These are phyloP conservation scores for Diplosphaera chodatii DNA, from an alignment of 139 green algal species.

Conservation along the genomic window DNA sequence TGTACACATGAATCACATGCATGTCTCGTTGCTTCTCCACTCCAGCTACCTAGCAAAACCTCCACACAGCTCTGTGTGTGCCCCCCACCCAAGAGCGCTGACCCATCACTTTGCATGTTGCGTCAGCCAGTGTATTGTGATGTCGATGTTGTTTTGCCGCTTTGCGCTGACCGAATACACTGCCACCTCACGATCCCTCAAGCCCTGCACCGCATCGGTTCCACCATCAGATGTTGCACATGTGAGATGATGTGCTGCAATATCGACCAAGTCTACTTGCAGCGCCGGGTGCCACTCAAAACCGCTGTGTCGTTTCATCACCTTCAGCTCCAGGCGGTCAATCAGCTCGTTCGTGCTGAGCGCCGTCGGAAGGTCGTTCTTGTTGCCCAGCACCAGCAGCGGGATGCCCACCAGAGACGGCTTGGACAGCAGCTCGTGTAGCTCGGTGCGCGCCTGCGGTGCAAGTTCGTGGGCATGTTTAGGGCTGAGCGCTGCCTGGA, in stretches of 20 bases:
- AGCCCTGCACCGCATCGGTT: background rate
- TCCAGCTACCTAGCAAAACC: too few species aligned
- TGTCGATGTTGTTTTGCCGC: slow-evolving; percentile 87
- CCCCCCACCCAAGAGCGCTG: too few species aligned
- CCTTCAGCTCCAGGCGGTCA: slow-evolving; percentile 72
- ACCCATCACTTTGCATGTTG: slow-evolving; percentile 73
- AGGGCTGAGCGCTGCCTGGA: too few species aligned
- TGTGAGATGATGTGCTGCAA: too few species aligned
- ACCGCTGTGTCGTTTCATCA: too few species aligned
- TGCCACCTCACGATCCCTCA: slow-evolving; percentile 58
- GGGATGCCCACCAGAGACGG: slow-evolving; percentile 75
- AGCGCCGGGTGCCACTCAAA: too few species aligned
- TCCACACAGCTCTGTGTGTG: too few species aligned
- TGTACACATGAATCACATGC: too few species aligned
- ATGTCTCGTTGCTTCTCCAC: too few species aligned
- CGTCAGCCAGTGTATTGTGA: slow-evolving; percentile 90
- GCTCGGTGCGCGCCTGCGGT: slow-evolving; percentile 28
- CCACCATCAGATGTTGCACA: too few species aligned
- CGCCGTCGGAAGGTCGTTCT: slow-evolving; percentile 88
- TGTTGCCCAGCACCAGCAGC: slow-evolving; percentile 97
- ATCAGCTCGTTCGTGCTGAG: slow-evolving; percentile 70
- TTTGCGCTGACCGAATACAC: slow-evolving; percentile 96
- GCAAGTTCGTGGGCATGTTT: too few species aligned
- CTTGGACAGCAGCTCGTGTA: slow-evolving; percentile 62
- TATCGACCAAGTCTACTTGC: too few species aligned